phyloP scores from a whole-genome alignment of 805 yeast species.

The Schwanniomyces sp. region DNA sequence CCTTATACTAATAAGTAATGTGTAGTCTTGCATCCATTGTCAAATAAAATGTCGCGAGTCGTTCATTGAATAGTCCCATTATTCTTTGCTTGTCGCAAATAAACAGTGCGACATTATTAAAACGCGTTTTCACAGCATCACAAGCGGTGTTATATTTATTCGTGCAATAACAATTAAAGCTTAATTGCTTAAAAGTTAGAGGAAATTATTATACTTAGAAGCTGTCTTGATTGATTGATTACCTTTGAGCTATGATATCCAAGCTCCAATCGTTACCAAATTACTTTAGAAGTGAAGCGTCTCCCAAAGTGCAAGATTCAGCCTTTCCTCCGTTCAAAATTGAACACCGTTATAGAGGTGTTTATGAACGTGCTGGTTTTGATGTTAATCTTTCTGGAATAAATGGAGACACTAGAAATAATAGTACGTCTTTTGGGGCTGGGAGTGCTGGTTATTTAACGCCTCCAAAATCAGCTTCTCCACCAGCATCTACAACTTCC shows the following conservation, averaged over 20 bases:
- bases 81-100: background rate
- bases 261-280: slow-evolving; percentile 1
- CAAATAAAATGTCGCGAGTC: background rate
- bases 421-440: background rate
- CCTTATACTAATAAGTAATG: background rate
- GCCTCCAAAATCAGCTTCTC: slow-evolving; percentile 10
- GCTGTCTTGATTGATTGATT: background rate
- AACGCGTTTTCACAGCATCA: background rate
- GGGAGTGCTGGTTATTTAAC: slow-evolving; percentile 4
- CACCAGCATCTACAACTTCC: background rate
- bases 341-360: slow-evolving; percentile 61
- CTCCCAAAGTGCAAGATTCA: slow-evolving; percentile 35
- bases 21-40: background rate
- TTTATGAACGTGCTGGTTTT: slow-evolving; percentile 81
- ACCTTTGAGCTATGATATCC: background rate
- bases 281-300: slow-evolving; percentile 18
- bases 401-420: background rate
- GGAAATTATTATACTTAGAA: background rate
- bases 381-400: slow-evolving; percentile 39
- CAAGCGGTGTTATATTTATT: background rate
- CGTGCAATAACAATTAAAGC: background rate
- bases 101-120: background rate
- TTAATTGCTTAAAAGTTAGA: background rate
- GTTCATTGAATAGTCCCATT: too few species aligned
- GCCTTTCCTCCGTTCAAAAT: slow-evolving; percentile 74